Percentiles rank a stretch among this genome's conserved stretches.
These are phyloP conservation scores for Cucumis hystrix DNA, from an alignment of 306 rosid genomes.

Conservation along the genomic window DNA sequence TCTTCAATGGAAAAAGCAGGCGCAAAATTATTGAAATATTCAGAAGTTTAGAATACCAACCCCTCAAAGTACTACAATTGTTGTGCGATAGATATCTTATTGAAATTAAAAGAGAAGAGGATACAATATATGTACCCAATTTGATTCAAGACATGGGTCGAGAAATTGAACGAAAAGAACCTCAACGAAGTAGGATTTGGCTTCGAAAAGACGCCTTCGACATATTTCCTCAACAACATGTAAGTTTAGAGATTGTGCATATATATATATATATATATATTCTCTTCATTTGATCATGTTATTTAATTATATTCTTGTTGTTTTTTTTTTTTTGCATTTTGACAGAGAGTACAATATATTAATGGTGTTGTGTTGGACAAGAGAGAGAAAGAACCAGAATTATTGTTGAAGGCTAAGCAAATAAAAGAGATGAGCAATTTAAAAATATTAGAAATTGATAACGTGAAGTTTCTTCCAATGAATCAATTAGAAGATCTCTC, in stretches of 20 bases:
- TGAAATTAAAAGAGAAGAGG: neutral
- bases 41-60: neutral
- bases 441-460: neutral
- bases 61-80: neutral
- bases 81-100: neutral
- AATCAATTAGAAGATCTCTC: neutral
- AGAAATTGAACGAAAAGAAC: neutral
- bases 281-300: too few species aligned
- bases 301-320: too few species aligned
- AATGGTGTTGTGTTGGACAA: neutral
- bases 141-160: neutral
- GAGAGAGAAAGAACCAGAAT: neutral
- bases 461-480: neutral
- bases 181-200: constrained; percentile 2
- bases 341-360: neutral
- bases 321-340: too few species aligned
- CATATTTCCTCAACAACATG: neutral
- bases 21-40: neutral
- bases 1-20: neutral
- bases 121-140: neutral
- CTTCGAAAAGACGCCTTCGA: neutral
- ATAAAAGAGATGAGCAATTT: neutral
- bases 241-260: neutral
- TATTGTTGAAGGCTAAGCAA: neutral
- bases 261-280: too few species aligned